Evolutionary conservation across 2,329 filamentous ascomycete species (phyloP).

Genomic region (Lachnellula occidentalis): DNA sequence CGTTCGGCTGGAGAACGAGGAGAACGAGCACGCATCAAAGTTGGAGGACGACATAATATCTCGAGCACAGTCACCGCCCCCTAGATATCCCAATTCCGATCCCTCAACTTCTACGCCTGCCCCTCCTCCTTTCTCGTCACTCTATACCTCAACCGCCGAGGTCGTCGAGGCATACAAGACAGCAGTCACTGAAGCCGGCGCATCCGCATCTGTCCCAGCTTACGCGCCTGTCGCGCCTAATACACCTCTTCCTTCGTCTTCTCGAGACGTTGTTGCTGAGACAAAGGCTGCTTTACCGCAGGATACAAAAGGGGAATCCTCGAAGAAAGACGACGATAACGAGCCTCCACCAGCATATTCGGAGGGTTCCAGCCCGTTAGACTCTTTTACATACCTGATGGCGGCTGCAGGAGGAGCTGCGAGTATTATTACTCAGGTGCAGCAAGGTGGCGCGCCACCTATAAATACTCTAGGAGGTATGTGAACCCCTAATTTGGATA

Average conservation of each 20-base stretch:
- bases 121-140: constrained; percentile 56
- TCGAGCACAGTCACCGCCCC: constrained; percentile 48
- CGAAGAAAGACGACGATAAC: constrained; percentile 72
- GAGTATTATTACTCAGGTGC: constrained; percentile 99
- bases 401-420: constrained; percentile 92
- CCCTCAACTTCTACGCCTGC: constrained; percentile 41
- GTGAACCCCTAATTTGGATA: constrained; percentile 23
- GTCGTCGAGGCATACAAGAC: constrained; percentile 34
- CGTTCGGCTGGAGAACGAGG: constrained; percentile 33
- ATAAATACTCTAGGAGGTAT: constrained; percentile 84
- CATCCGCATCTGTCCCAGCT: constrained; percentile 43
- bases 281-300: constrained; percentile 80
- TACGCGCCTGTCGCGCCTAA: constrained; percentile 44
- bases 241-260: constrained; percentile 25
- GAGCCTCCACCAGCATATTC: constrained; percentile 96
- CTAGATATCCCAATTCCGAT: constrained; percentile 52
- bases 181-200: constrained; percentile 33
- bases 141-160: constrained; percentile 43
- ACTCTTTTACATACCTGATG: constrained; percentile 95
- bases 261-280: constrained; percentile 55
- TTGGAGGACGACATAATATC: constrained; percentile 31
- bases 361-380: constrained; percentile 87
- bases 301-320: constrained; percentile 72
- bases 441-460: constrained; percentile 79
- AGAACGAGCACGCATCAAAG: constrained; percentile 26